Conservation (phyloP, 306 rosid genomes). For the Comarum palustre region DNA sequence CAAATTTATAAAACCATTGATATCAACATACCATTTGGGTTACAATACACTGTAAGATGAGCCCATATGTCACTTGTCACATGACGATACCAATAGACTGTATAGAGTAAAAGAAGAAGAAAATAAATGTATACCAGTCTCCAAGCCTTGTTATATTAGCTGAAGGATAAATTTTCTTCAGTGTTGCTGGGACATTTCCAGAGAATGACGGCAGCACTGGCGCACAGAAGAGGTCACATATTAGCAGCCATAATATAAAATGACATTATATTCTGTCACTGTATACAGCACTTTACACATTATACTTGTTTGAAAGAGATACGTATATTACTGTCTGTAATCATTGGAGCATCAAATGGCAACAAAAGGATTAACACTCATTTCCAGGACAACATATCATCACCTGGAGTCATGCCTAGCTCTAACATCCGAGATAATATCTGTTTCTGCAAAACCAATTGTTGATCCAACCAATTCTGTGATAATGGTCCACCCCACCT, state of each 20-base stretch:
- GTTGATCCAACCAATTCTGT: constrained; percentile 87
- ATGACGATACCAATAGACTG: constrained; percentile 13
- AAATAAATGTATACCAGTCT: constrained; percentile 56
- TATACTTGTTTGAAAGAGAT: constrained; percentile 6
- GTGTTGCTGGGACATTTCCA: constrained; percentile 84
- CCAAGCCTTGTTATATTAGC: constrained; percentile 94
- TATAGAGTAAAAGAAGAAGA: constrained; percentile 18
- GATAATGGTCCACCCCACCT: constrained; percentile 98
- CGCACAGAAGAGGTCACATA: constrained; percentile 29
- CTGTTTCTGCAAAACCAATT: constrained; percentile 69
- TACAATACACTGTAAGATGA: not conserved
- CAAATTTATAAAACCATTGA: not conserved
- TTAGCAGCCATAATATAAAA: constrained; percentile 16
- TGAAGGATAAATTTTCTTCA: constrained; percentile 64
- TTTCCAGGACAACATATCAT: not conserved
- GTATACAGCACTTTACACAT: not conserved
- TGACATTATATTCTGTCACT: constrained; percentile 8
- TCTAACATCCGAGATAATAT: constrained; percentile 77
- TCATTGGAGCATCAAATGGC: not conserved
- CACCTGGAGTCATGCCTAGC: constrained; percentile 99
- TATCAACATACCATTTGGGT: constrained; percentile 5
- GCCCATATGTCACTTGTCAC: constrained; percentile 14
- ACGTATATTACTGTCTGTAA: not conserved
- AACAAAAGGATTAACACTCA: not conserved
- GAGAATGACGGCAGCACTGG: constrained; percentile 90